Conservation (phyloP, 2,329 filamentous ascomycete genomes). For the Grosmannia serpens region DNA sequence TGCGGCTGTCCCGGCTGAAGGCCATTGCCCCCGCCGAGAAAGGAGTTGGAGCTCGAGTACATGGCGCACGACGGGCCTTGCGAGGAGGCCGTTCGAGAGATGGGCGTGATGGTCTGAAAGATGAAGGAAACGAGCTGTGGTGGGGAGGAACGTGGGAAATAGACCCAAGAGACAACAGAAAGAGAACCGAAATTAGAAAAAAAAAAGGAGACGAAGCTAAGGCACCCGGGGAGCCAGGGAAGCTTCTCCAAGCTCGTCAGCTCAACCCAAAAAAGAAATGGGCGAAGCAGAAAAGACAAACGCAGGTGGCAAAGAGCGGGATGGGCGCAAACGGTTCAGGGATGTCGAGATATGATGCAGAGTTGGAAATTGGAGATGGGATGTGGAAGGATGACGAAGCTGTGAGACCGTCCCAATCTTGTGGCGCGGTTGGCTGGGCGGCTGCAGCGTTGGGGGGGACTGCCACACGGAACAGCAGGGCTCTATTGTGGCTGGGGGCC, state of each 20-base stretch:
- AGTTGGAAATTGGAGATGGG: neutral
- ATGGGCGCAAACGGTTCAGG: neutral
- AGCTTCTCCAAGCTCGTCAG: neutral
- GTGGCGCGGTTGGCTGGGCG: neutral
- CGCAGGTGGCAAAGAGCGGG: neutral
- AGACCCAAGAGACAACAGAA: neutral
- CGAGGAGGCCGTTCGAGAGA: neutral
- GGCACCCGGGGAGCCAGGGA: neutral
- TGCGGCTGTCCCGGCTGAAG: slow-evolving; percentile 58
- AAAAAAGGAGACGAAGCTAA: slow-evolving; percentile 1
- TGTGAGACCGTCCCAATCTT: neutral
- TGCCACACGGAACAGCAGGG: neutral
- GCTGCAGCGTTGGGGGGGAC: neutral
- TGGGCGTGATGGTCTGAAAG: neutral
- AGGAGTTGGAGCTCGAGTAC: slow-evolving; percentile 86
- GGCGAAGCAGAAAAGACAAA: neutral
- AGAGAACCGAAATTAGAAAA: neutral
- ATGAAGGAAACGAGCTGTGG: neutral
- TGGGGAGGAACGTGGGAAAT: neutral
- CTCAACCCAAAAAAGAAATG: neutral
- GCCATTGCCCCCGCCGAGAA: slow-evolving; percentile 62
- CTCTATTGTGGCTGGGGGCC: neutral
- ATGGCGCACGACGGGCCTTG: slow-evolving; percentile 35
- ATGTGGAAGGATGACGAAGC: slow-evolving; percentile 12
- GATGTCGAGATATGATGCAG: neutral